Evolutionary conservation across 2,329 filamentous ascomycete genomes (phyloP).

Genomic region (Colletotrichum lini): DNA sequence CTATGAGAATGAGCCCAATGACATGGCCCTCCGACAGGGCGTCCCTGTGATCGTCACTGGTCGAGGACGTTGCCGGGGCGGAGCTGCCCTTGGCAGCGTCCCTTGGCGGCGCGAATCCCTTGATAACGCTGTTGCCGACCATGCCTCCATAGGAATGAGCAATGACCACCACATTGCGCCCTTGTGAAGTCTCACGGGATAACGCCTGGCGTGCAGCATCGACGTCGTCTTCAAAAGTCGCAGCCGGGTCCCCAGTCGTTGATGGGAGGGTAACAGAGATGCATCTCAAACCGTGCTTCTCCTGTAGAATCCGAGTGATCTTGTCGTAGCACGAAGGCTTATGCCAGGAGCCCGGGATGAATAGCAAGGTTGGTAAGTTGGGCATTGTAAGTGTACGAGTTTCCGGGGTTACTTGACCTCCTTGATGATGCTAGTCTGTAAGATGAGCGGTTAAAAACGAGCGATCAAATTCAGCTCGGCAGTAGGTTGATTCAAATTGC

Average conservation of each 20-base stretch:
- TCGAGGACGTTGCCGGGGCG: neutral
- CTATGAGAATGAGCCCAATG: constrained; percentile 60
- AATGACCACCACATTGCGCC: constrained; percentile 61
- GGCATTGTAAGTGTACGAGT: neutral
- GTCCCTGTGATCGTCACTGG: neutral
- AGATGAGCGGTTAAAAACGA: neutral
- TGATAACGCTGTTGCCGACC: constrained; percentile 61
- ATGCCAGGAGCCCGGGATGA: constrained; percentile 21
- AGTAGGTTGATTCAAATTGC: neutral
- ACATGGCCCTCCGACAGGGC: neutral
- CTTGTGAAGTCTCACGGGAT: constrained; percentile 51
- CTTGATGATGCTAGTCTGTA: neutral
- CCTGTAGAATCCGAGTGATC: constrained; percentile 3
- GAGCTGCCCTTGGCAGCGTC: constrained; percentile 13
- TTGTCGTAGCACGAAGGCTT: constrained; percentile 5
- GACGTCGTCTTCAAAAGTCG: neutral
- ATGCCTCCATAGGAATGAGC: constrained; percentile 65
- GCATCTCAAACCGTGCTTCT: neutral
- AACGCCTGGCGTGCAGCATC: neutral
- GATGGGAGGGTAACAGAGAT: neutral
- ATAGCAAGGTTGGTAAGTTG: constrained; percentile 1
- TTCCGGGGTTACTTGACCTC: neutral
- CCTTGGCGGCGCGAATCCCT: constrained; percentile 53
- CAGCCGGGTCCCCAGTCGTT: neutral
- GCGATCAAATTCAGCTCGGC: neutral